phyloP scores from a whole-genome alignment of 208 protist genomes.

The Leishmania tropica region DNA sequence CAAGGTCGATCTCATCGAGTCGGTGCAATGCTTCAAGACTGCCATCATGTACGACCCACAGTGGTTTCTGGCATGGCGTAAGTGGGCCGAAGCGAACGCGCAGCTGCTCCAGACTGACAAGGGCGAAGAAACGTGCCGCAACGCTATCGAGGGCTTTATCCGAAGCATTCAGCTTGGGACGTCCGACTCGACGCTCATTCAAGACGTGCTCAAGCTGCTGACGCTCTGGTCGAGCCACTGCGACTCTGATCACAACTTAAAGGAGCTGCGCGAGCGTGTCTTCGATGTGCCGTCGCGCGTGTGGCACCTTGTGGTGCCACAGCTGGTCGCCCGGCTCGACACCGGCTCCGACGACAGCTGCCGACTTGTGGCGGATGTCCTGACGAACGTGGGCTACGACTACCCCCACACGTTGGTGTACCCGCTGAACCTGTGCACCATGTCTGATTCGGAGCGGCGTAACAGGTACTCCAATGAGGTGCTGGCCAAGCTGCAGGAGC shows the following conservation, averaged over 20 bases:
- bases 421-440: constrained; percentile 97
- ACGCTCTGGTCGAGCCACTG: constrained; percentile 97
- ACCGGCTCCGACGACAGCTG: constrained; percentile 90
- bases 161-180: constrained; percentile 80
- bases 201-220: constrained; percentile 99
- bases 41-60: constrained; percentile 81
- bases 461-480: constrained; percentile 75
- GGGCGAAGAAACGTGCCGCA: constrained; percentile 60
- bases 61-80: constrained; percentile 86
- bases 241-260: constrained; percentile 64
- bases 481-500: constrained; percentile 65
- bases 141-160: constrained; percentile 85
- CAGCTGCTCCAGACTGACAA: constrained; percentile 54
- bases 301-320: constrained; percentile 99
- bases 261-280: constrained; percentile 92
- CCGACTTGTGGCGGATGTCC: constrained; percentile 93
- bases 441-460: constrained; percentile 77
- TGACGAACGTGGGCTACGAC: constrained; percentile 93
- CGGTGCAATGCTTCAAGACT: constrained; percentile 78
- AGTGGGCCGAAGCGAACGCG: constrained; percentile 77
- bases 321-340: constrained; percentile 98
- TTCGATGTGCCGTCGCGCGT: constrained; percentile 94
- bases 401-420: constrained; percentile 99
- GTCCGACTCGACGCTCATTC: constrained; percentile 84
- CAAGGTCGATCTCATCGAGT: constrained; percentile 56